These are phyloP conservation scores for Stephanodiscus minutulus DNA, from an alignment of 108 stramenopile species.

Conservation along the genomic window DNA sequence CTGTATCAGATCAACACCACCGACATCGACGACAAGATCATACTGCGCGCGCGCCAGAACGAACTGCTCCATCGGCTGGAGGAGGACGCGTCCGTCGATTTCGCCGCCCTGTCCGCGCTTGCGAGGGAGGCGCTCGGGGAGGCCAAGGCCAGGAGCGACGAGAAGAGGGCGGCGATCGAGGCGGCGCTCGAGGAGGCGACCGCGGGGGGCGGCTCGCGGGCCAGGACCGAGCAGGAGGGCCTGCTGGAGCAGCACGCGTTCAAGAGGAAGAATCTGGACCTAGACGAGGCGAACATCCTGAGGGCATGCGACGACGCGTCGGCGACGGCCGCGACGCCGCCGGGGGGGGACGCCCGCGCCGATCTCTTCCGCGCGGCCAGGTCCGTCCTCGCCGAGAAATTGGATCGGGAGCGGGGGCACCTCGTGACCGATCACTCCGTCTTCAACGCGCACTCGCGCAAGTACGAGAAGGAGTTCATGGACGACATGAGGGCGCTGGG, in stretches of 20 bases:
- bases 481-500: conserved; percentile 94
- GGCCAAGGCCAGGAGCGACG: conserved; percentile 56
- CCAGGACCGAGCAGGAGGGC: conserved; percentile 56
- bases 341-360: conserved; percentile 35
- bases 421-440: conserved; percentile 78
- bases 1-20: conserved; percentile 90
- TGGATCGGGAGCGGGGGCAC: conserved; percentile 70
- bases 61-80: conserved; percentile 59
- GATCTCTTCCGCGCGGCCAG: conserved; percentile 58
- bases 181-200: conserved; percentile 57
- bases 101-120: conserved; percentile 30
- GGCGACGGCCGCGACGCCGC: conserved; percentile 14
- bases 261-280: conserved; percentile 48
- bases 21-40: conserved; percentile 99
- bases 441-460: conserved; percentile 75
- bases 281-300: conserved; percentile 45
- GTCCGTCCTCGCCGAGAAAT: conserved; percentile 64
- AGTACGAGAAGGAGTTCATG: conserved; percentile 94
- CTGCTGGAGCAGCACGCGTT: conserved; percentile 60
- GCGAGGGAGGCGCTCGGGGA: conserved; percentile 57
- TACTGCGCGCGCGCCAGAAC: conserved; percentile 79
- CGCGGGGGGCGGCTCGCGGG: conserved; percentile 51
- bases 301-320: conserved; percentile 28
- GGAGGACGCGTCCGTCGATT: conserved; percentile 39
- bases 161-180: conserved; percentile 48